Evolutionary conservation across 805 yeast species (phyloP).

Genomic region (Zygosaccharomyces bailii): DNA sequence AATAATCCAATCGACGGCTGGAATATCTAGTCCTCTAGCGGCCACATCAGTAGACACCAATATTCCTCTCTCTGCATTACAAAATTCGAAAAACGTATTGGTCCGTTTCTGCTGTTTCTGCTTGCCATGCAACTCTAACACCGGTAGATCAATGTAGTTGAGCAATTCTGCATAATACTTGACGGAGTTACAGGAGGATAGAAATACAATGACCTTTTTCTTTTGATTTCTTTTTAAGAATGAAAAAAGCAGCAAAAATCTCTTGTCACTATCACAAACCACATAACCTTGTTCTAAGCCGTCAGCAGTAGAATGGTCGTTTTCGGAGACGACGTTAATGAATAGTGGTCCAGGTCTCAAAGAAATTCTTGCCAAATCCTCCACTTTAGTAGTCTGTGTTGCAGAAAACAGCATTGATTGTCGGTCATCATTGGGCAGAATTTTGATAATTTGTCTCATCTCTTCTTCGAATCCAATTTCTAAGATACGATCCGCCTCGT

Average conservation of each 20-base stretch:
- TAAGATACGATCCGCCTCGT: conserved; percentile 96
- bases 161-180: conserved; percentile 92
- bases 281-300: conserved; percentile 98
- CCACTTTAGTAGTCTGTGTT: conserved; percentile 97
- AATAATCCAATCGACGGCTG: conserved; percentile 98
- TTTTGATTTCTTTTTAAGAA: conserved; percentile 89
- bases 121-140: conserved; percentile 92
- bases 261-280: conserved; percentile 92
- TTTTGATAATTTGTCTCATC: conserved; percentile 93
- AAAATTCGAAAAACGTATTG: conserved; percentile 95
- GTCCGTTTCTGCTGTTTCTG: conserved; percentile 99
- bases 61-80: conserved; percentile 94
- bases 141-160: conserved; percentile 96
- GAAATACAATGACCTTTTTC: conserved; percentile 89
- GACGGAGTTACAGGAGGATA: conserved; percentile 95
- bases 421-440: conserved; percentile 87
- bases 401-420: conserved; percentile 99
- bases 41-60: conserved; percentile 97
- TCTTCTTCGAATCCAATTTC: conserved; percentile 99
- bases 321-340: conserved; percentile 85
- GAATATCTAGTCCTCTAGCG: conserved; percentile 98
- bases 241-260: conserved; percentile 85
- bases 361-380: conserved; percentile 95
- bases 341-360: conserved; percentile 89
- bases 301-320: conserved; percentile 86